Percentiles rank a stretch among this genome's conserved stretches.
phyloP scores from a whole-genome alignment of 495 filamentous ascomycete genomes.

The Aspergillus cavernicola region DNA sequence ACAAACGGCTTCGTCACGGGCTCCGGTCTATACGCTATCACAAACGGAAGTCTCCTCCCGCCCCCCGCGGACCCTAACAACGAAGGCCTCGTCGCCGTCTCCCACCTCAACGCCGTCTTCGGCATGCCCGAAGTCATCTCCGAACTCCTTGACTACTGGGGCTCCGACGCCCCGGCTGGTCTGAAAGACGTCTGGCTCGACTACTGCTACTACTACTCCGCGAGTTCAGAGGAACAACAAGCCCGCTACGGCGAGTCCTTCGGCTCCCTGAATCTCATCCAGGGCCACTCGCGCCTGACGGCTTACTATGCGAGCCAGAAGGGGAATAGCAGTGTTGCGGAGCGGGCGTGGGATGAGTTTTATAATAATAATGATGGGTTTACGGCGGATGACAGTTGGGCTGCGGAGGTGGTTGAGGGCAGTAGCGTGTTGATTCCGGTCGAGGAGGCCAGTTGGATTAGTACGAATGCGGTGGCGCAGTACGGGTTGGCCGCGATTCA shows the following conservation, averaged over 20 bases:
- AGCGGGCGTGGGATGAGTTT: slow-evolving; percentile 42
- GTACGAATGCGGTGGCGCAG: slow-evolving; percentile 40
- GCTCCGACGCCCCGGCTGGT: slow-evolving; percentile 18
- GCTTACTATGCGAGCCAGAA: slow-evolving; percentile 33
- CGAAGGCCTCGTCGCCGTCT: slow-evolving; percentile 34
- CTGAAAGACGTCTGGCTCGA: slow-evolving; percentile 43
- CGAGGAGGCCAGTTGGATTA: slow-evolving; percentile 41
- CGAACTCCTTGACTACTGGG: slow-evolving; percentile 34
- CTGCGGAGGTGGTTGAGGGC: slow-evolving; percentile 25
- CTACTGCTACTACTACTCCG: slow-evolving; percentile 41
- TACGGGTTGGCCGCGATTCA: slow-evolving; percentile 46
- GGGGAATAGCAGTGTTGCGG: slow-evolving; percentile 30
- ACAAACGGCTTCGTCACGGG: slow-evolving; percentile 48
- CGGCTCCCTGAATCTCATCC: slow-evolving; percentile 30
- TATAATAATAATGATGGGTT: slow-evolving; percentile 33
- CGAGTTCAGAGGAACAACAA: slow-evolving; percentile 31
- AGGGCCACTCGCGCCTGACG: slow-evolving; percentile 45
- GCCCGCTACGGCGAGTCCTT: slow-evolving; percentile 41
- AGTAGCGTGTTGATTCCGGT: slow-evolving; percentile 32
- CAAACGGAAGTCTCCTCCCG: slow-evolving; percentile 35
- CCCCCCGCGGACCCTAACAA: slow-evolving; percentile 40
- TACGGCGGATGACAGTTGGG: slow-evolving; percentile 28
- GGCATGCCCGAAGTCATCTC: slow-evolving; percentile 42
- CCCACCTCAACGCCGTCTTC: slow-evolving; percentile 44
- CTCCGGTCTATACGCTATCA: slow-evolving; percentile 37